These are phyloP conservation scores for Fusarium nelsonii DNA, from an alignment of 2,329 filamentous ascomycete genomes.

Conservation along the genomic window DNA sequence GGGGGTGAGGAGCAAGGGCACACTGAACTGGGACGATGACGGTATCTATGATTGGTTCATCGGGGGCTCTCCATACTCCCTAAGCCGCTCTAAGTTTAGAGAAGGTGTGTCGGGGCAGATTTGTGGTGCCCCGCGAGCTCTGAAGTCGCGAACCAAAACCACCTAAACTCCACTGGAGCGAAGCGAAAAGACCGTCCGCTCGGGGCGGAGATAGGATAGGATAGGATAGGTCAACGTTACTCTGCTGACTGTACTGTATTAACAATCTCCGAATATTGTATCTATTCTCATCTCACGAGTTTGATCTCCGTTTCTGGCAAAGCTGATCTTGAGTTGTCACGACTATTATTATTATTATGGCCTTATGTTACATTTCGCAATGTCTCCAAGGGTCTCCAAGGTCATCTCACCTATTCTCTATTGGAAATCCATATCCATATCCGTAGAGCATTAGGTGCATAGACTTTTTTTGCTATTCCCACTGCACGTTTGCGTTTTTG, in stretches of 20 bases:
- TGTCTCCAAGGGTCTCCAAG: slow-evolving; percentile 4
- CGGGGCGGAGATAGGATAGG: slow-evolving; percentile 19
- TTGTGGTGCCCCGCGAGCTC: slow-evolving; percentile 15
- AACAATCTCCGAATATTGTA: not conserved
- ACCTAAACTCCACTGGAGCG: slow-evolving; percentile 17
- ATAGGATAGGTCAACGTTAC: not conserved
- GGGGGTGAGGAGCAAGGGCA: not conserved
- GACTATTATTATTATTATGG: not conserved
- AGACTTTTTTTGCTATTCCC: not conserved
- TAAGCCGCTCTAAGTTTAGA: slow-evolving; percentile 6
- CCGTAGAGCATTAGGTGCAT: not conserved
- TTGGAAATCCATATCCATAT: slow-evolving; percentile 6
- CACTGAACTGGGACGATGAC: slow-evolving; percentile 13
- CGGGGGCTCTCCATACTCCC: not conserved
- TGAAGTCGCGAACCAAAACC: not conserved
- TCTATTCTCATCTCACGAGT: not conserved
- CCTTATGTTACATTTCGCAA: slow-evolving; percentile 5
- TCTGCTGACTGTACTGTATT: slow-evolving; percentile 9
- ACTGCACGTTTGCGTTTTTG: slow-evolving; percentile 11
- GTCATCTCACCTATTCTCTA: not conserved
- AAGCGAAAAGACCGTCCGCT: slow-evolving; percentile 19
- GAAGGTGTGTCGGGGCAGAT: slow-evolving; percentile 23
- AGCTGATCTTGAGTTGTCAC: slow-evolving; percentile 12
- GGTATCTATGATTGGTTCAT: slow-evolving; percentile 23
- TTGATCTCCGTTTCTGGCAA: not conserved